Percentiles rank a stretch among this genome's conserved stretches.
phyloP scores from a whole-genome alignment of 345 rosid genomes.

The Brassica nigra region DNA sequence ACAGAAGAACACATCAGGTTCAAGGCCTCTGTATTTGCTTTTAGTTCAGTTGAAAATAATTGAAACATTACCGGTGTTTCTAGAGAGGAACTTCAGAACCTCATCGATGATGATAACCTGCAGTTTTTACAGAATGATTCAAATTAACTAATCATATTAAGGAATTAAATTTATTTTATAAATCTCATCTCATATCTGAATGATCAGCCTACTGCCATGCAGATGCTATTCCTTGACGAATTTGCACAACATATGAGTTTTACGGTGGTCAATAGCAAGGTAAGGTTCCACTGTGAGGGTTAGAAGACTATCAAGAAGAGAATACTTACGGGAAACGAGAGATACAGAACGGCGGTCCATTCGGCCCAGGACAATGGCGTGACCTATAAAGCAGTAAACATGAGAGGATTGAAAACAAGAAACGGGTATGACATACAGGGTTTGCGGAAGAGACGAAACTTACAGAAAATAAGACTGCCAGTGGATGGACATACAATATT shows the following conservation, averaged over 20 bases:
- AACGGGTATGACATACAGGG: slow-evolving; percentile 1
- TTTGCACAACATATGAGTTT: neutral
- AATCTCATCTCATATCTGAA: slow-evolving; percentile 3
- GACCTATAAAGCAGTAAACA: slow-evolving; percentile 59
- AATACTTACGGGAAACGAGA: slow-evolving; percentile 88
- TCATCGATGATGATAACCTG: slow-evolving; percentile 96
- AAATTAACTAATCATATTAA: neutral
- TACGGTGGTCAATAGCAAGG: slow-evolving; percentile 2
- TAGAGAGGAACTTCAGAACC: slow-evolving; percentile 86
- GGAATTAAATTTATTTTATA: neutral
- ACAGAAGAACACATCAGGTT: slow-evolving; percentile 2
- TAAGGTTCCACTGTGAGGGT: slow-evolving; percentile 2
- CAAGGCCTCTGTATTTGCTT: neutral
- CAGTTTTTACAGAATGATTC: slow-evolving; percentile 19
- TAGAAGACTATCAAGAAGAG: slow-evolving; percentile 4
- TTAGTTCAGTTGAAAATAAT: too few relatives aligned
- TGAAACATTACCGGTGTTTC: slow-evolving; percentile 48
- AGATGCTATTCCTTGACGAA: neutral
- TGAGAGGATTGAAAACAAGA: slow-evolving; percentile 25
- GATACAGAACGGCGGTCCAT: slow-evolving; percentile 88
- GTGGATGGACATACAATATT: slow-evolving; percentile 78
- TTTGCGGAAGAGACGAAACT: slow-evolving; percentile 41
- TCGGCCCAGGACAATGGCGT: slow-evolving; percentile 95
- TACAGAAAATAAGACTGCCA: slow-evolving; percentile 94
- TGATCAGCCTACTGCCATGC: neutral